Evolutionary conservation across 176 grass and related monocot species (phyloP), one percentile per base, ranked within the genome.

Genomic region (Cymbopogon citratus): DNA sequence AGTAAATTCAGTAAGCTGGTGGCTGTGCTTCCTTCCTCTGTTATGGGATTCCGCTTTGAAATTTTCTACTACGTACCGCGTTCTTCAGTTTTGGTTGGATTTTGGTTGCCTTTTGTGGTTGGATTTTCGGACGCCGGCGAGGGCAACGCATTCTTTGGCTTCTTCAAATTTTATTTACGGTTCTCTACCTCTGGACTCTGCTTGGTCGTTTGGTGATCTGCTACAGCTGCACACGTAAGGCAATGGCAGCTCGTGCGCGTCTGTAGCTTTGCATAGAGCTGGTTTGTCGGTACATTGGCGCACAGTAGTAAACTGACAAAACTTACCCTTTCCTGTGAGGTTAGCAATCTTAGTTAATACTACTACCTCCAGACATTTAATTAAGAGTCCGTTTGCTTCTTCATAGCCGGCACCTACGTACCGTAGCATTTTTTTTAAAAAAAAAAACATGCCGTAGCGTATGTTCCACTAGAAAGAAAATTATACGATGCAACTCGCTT

Each of bases 111-210:
- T 14, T 18, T 79, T 43, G 25, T 26, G 73, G 48, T 63, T 70
- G 61, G 34, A 28, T 71, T 74, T 74, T 26, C 19, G 44, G 63
- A 35, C 28, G 71, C 54, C 26, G 69, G 86, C 45, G 68, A 49
- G 15, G 36, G 12, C 27, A 34, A 66, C 16, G n/a, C 35, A 36
- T 66, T 78, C 54, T 34, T 73, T 33, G 67, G 56, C 12, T 13
- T 65, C 18, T 23, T 43, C 21, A 83, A 26, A 52, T 24, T 52
- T 71, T 33, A 33, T 1, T 3, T 15, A 12, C 9, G 18, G 40
- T 19, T 60, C 27, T 45, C 69, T 38, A 3, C 36, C 46, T 49
- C 46, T 49, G 46, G 46, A 18, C 36, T 28, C 28, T 59, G 6
- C 11, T 11, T 25, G 5, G 12, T 44, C 41, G 2, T 51, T 77